A percentile compares a stretch with the other conserved stretches of the same genome.
phyloP scores from a whole-genome alignment of 148 eudicot species.

The Tetragonia tetragonoides region DNA sequence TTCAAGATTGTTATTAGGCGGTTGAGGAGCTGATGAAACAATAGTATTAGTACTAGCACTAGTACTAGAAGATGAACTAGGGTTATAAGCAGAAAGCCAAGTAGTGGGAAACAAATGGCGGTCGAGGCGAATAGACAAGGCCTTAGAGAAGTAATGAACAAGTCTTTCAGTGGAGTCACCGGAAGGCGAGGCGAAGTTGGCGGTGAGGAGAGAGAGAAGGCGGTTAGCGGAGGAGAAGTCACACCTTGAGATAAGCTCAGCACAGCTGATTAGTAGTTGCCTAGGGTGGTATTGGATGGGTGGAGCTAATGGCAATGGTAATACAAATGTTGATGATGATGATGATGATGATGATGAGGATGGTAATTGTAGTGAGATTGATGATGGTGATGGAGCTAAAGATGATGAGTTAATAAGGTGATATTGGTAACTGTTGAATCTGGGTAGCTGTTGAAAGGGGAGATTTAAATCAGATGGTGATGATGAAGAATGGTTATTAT shows the following conservation, averaged over 20 bases:
- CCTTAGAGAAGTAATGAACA: constrained; percentile 54
- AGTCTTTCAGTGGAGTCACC: constrained; percentile 79
- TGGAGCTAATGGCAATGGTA: not conserved
- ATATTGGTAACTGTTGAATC: constrained; percentile 5
- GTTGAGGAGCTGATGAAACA: constrained; percentile 12
- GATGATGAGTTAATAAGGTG: not conserved
- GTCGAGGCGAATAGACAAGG: constrained; percentile 52
- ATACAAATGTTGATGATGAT: constrained; percentile 19
- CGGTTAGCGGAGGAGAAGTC: constrained; percentile 70
- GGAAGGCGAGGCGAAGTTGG: constrained; percentile 44
- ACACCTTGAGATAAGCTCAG: constrained; percentile 56
- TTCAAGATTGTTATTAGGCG: not conserved
- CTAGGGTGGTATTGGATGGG: constrained; percentile 35
- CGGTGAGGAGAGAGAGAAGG: constrained; percentile 52
- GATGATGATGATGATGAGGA: constrained; percentile 8
- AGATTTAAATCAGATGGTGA: constrained; percentile 15
- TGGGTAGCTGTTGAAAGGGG: constrained; percentile 6
- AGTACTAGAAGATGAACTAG: constrained; percentile 17
- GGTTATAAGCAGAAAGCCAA: not conserved
- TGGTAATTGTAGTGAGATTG: constrained; percentile 12
- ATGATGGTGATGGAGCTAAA: constrained; percentile 2
- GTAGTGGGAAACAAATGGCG: constrained; percentile 18
- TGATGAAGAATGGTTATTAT: constrained; percentile 13
- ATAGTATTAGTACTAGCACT: constrained; percentile 6
- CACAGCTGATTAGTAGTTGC: constrained; percentile 62